Evolutionary conservation across 208 protist species (phyloP).

Genomic region (Spongospora subterranea): DNA sequence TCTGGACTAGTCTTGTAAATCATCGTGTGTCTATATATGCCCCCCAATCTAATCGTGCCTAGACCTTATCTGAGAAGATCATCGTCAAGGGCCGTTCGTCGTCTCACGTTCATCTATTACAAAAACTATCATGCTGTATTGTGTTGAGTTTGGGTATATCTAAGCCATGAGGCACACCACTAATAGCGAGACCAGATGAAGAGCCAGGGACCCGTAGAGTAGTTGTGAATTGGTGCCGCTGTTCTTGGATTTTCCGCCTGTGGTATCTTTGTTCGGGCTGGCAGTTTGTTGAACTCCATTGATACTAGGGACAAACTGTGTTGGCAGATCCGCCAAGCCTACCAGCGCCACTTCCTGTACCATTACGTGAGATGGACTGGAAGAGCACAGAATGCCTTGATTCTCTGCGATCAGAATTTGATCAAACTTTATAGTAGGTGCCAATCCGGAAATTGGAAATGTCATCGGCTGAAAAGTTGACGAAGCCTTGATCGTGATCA

Average conservation of each 20-base stretch:
- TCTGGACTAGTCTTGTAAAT: slow-evolving; percentile 2
- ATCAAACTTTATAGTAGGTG: not conserved
- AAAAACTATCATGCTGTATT: not conserved
- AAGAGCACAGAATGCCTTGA: slow-evolving; percentile 14
- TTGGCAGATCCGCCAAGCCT: not conserved
- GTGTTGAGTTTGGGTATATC: not conserved
- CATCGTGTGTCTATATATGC: no score
- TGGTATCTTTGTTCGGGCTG: not conserved
- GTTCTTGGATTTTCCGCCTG: not conserved
- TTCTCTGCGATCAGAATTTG: slow-evolving; percentile 49
- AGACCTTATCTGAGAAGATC: no score
- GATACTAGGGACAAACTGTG: not conserved
- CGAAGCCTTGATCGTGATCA: not conserved
- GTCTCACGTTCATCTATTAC: not conserved
- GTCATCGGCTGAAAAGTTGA: not conserved
- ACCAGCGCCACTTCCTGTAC: slow-evolving; percentile 22
- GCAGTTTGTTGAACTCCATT: not conserved
- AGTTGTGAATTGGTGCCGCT: not conserved
- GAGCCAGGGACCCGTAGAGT: not conserved
- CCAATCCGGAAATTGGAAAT: not conserved
- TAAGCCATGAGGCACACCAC: not conserved
- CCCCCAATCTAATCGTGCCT: no score
- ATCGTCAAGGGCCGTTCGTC: no score
- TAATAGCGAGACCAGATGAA: not conserved
- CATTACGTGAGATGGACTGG: not conserved